phyloP scores from a whole-genome alignment of 78 protist genomes.

The Anaeramoeba flamelloides region DNA sequence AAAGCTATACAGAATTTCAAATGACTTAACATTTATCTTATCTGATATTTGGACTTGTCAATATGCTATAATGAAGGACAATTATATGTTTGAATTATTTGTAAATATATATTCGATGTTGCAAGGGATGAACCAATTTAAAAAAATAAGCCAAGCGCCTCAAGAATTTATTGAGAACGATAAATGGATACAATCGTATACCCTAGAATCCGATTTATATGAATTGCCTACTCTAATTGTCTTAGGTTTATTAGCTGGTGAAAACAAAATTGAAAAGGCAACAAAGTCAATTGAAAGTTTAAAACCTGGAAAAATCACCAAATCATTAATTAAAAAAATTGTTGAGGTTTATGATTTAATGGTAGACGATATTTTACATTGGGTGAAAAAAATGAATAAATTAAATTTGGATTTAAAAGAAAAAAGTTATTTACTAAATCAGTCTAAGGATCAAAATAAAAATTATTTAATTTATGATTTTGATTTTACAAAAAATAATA shows the following conservation, averaged over 20 bases:
- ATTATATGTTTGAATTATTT: neutral
- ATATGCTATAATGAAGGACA: neutral
- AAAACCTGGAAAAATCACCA: neutral
- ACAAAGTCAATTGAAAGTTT: neutral
- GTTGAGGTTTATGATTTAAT: neutral
- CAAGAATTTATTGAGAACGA: neutral
- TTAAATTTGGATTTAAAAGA: neutral
- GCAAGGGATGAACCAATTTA: neutral
- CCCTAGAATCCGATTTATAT: neutral
- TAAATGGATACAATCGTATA: neutral
- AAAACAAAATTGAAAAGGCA: neutral
- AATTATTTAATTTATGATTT: neutral
- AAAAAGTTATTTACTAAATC: neutral
- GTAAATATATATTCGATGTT: neutral
- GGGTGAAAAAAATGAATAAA: neutral
- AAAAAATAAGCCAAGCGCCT: neutral
- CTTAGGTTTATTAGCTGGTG: neutral
- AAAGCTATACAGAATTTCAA: neutral
- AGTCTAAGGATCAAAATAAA: neutral
- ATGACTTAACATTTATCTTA: neutral
- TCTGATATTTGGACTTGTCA: neutral
- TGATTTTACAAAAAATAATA: neutral
- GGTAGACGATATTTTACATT: neutral
- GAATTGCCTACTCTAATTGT: neutral
- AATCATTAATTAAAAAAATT: neutral